A percentile compares a stretch with the other conserved stretches of the same genome.
These are phyloP conservation scores for Leucosporidium yakuticum DNA, from an alignment of 768 basidiomycete genomes.

Conservation along the genomic window DNA sequence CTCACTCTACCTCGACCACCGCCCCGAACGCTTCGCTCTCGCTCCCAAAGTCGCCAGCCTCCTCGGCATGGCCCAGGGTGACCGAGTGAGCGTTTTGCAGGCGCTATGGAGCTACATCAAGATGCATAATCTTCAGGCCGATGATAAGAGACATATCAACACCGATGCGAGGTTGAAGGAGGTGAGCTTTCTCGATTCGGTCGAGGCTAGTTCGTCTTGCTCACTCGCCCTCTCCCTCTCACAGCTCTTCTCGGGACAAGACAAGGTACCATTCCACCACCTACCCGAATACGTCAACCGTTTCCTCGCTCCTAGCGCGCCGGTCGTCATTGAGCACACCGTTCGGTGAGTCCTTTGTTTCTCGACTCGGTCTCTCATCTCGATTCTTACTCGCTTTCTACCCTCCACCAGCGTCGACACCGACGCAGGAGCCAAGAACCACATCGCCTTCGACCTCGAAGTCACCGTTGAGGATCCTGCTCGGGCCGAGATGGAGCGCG, in stretches of 20 bases:
- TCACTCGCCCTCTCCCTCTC: neutral
- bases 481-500: constrained; percentile 4
- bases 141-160: constrained; percentile 48
- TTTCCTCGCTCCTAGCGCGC: constrained; percentile 68
- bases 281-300: constrained; percentile 81
- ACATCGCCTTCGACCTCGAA: constrained; percentile 11
- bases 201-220: neutral
- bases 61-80: constrained; percentile 77
- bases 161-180: constrained; percentile 14
- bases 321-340: constrained; percentile 54
- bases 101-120: constrained; percentile 92
- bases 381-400: neutral
- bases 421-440: neutral
- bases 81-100: constrained; percentile 69
- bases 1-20: constrained; percentile 79
- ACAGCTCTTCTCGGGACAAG: constrained; percentile 62
- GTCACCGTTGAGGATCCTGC: constrained; percentile 4
- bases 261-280: constrained; percentile 66
- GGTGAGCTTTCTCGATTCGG: constrained; percentile 5
- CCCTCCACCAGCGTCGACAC: neutral
- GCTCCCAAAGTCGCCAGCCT: constrained; percentile 59
- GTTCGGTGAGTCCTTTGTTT: neutral
- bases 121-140: constrained; percentile 65
- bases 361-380: neutral
- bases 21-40: constrained; percentile 78